Evolutionary conservation across 176 grass and related monocot species (phyloP).

Genomic region (Otatea glauca): DNA sequence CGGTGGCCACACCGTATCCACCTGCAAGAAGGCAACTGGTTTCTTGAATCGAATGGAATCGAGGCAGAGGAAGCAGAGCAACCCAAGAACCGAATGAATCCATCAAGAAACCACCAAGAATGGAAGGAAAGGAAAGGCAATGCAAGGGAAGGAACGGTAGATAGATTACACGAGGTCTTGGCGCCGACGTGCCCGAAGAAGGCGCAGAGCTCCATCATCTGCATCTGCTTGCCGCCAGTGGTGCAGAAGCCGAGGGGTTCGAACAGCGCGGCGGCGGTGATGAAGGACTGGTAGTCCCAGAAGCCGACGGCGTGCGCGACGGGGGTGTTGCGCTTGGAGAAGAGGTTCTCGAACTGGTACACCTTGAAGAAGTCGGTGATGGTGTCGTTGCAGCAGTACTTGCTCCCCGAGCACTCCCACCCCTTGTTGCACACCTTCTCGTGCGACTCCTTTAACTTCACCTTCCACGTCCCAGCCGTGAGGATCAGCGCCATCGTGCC

Average conservation of each 20-base stretch:
- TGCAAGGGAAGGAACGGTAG: too few species aligned
- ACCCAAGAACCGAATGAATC: background rate
- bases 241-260: constrained; percentile 90
- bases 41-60: background rate
- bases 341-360: constrained; percentile 98
- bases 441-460: constrained; percentile 51
- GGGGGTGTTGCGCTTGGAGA: constrained; percentile 87
- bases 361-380: constrained; percentile 96
- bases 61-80: background rate
- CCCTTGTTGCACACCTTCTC: constrained; percentile 87
- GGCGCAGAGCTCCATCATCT: constrained; percentile 92
- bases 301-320: constrained; percentile 72
- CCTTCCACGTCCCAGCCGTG: constrained; percentile 58
- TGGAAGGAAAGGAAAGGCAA: background rate
- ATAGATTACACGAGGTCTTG: constrained; percentile 66
- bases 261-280: constrained; percentile 65
- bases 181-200: constrained; percentile 88
- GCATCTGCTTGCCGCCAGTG: constrained; percentile 81
- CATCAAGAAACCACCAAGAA: background rate
- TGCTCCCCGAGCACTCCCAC: constrained; percentile 89
- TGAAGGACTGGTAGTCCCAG: constrained; percentile 99
- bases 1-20: constrained; percentile 75
- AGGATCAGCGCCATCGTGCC: constrained; percentile 53
- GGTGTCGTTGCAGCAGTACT: constrained; percentile 97
- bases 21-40: constrained; percentile 19